Percentiles rank a stretch among this genome's conserved stretches.
Evolutionary conservation across 371 early-diverging fungal genomes (phyloP).

Genomic region (Basidiobolus meristosporus): DNA sequence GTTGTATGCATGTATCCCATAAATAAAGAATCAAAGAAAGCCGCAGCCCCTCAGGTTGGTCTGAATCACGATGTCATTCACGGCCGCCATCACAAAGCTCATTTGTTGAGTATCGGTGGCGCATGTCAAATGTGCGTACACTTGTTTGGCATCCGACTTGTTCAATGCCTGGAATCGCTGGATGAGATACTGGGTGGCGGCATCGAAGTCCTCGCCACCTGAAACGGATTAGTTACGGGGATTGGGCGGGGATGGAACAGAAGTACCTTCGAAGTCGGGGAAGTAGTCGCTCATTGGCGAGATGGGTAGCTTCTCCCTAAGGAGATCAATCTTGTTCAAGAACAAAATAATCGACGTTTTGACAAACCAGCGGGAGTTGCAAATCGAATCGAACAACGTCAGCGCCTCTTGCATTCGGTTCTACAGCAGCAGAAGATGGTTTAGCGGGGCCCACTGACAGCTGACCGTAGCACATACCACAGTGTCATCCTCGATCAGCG

Average conservation of each 20-base stretch:
- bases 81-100: conserved; percentile 50
- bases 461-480: too few relatives aligned
- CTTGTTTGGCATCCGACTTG: conserved; percentile 16
- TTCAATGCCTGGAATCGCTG: conserved; percentile 18
- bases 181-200: conserved; percentile 13
- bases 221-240: too few relatives aligned
- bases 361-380: conserved; percentile 57
- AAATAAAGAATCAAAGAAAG: conserved; percentile 23
- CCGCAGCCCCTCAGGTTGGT: conserved; percentile 36
- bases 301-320: conserved; percentile 38
- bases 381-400: conserved; percentile 77
- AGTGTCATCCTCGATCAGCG: conserved; percentile 86
- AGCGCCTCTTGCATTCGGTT: conserved; percentile 83
- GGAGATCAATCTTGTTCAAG: conserved; percentile 66
- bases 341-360: conserved; percentile 65
- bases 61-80: conserved; percentile 52
- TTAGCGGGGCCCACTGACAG: too few relatives aligned
- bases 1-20: too few relatives aligned
- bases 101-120: conserved; percentile 55
- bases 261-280: conserved; percentile 39
- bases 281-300: conserved; percentile 44
- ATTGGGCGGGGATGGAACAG: too few relatives aligned
- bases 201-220: conserved; percentile 13
- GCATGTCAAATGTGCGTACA: conserved; percentile 30
- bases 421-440: too few relatives aligned